Base-by-base conservation (phyloP, 805 yeast species). In the Saturnispora silvae region DNA sequence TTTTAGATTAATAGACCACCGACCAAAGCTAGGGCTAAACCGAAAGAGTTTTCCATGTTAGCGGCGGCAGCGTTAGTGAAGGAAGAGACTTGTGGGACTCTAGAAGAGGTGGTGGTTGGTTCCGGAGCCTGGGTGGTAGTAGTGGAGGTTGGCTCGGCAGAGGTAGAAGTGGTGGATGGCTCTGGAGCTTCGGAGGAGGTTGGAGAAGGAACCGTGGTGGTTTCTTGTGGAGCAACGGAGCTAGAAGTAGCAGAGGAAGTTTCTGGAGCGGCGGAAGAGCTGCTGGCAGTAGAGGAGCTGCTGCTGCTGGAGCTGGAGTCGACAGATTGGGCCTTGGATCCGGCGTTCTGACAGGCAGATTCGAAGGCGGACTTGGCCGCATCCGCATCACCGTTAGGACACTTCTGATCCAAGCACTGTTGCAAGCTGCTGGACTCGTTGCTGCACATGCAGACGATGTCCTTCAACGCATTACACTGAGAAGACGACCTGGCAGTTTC, bases 361-460 rank as follows among this genome's bases (percentile, higher is more conserved):
- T 22, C n/a, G 14, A 32, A 27, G 27, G 20, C 20, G 5, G 62
- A 40, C 18, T 50, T 37, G 13, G 56, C 36, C 31, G 50, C 35
- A 17, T 50, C 51, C 3, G 43, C 65, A 31, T 65, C 59, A 45
- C 69, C 80, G 50, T 67, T 59, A 48, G 94, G 87, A 65, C 96
- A 86, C 42, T 64, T 69, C 41, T 65, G 53, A 38, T 68, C 61
- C 61, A 86, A 66, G 65, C 95, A 86, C 36, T 62, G 45, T 52
- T 73, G 61, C 48, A 85, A 61, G 29, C 68, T 61, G 42, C 61
- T 41, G 46, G 69, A 61, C 50, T 80, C 74, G 38, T 64, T 63
- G 29, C 67, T 57, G 61, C 94, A 82, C 49, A 81, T 61, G 67
- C 95, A 84, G 29, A 61, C 50, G 46, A 83, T 65, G 53, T 81